phyloP scores from a whole-genome alignment of 2,329 filamentous ascomycete species.

The Fusarium bactridioides region DNA sequence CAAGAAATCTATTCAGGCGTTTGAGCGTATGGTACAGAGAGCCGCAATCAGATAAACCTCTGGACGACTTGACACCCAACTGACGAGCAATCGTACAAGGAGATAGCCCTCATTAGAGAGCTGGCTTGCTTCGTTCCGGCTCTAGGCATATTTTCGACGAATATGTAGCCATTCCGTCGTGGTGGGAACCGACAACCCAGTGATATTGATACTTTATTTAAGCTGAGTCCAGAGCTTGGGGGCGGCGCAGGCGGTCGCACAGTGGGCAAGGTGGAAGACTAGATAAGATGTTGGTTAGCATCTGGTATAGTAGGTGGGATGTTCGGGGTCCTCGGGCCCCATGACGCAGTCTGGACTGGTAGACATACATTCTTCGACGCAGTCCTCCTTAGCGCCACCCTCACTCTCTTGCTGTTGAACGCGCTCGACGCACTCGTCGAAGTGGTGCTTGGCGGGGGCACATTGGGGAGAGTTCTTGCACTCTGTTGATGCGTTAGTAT shows the following conservation, averaged over 20 bases:
- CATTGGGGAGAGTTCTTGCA: constrained; percentile 89
- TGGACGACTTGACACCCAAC: constrained; percentile 29
- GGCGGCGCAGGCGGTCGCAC: constrained; percentile 89
- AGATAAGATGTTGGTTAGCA: constrained; percentile 48
- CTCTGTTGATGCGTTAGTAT: constrained; percentile 63
- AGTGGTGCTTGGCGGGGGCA: constrained; percentile 93
- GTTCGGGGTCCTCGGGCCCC: background rate
- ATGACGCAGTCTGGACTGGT: constrained; percentile 9
- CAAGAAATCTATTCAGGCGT: constrained; percentile 45
- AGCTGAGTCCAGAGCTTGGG: constrained; percentile 94
- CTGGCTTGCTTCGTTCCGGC: constrained; percentile 35
- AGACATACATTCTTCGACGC: constrained; percentile 93
- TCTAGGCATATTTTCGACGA: constrained; percentile 37
- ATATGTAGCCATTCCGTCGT: constrained; percentile 37
- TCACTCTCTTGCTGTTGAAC: constrained; percentile 72
- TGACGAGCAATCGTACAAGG: constrained; percentile 40
- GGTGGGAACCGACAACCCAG: constrained; percentile 24
- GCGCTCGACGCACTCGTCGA: constrained; percentile 96
- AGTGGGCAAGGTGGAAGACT: constrained; percentile 99
- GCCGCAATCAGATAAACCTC: constrained; percentile 31
- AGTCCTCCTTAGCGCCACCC: constrained; percentile 85
- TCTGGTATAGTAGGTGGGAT: background rate
- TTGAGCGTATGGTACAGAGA: constrained; percentile 45
- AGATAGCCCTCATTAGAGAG: constrained; percentile 17
- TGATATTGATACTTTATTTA: constrained; percentile 69